Percentiles rank a stretch among this genome's conserved stretches.
Conservation (phyloP, 768 basidiomycete species). For the Boletus huronensis region DNA sequence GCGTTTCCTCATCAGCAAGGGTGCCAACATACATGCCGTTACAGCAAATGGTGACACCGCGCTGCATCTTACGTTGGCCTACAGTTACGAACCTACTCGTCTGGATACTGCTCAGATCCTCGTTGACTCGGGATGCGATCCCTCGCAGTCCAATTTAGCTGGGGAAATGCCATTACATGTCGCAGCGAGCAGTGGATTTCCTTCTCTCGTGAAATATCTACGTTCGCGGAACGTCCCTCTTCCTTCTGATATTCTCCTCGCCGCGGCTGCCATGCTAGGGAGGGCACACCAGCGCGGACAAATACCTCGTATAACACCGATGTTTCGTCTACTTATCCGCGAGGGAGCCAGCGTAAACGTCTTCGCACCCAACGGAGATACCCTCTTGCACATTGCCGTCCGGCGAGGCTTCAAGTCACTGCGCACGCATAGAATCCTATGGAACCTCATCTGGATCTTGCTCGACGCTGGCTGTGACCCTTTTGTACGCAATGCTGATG, state of each 20-base stretch:
- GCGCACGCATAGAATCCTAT: neutral
- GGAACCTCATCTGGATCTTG: neutral
- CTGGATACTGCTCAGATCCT: neutral
- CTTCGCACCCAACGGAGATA: neutral
- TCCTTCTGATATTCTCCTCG: neutral
- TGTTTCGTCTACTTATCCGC: neutral
- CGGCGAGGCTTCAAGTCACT: neutral
- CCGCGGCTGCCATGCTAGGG: neutral
- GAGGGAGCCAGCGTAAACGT: too few relatives aligned
- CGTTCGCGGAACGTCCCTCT: neutral
- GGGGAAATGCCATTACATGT: conserved; percentile 1
- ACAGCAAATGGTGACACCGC: neutral
- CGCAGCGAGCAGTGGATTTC: neutral
- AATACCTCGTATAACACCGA: neutral
- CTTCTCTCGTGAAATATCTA: neutral
- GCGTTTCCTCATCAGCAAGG: neutral
- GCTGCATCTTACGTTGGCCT: neutral
- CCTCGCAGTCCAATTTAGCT: neutral
- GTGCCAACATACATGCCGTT: neutral
- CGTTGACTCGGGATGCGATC: neutral
- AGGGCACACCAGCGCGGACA: neutral
- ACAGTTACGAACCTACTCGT: neutral
- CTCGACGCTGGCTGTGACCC: neutral
- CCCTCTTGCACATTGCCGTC: neutral
- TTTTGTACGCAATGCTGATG: neutral